These are phyloP conservation scores for Cryptosporidium bovis DNA, from an alignment of 169 alveolate genomes.

Conservation along the genomic window DNA sequence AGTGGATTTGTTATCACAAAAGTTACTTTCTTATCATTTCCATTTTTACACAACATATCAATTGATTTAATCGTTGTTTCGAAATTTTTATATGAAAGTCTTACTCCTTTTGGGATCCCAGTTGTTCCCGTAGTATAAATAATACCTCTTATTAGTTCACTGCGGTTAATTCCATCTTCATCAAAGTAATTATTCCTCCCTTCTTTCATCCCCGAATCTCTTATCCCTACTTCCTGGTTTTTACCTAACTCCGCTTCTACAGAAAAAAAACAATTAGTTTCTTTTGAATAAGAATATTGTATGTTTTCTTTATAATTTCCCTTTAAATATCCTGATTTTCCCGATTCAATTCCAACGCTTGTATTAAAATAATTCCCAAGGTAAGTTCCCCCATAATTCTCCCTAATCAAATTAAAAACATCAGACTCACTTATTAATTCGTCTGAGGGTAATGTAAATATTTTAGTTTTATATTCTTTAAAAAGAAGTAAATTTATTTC, in stretches of 20 bases:
- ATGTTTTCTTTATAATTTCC: background rate
- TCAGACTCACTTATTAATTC: background rate
- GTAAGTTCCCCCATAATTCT: background rate
- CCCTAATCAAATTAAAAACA: background rate
- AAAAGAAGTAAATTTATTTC: background rate
- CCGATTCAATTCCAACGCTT: background rate
- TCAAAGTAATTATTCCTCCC: background rate
- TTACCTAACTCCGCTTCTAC: background rate
- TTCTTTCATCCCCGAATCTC: background rate
- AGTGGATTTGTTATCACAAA: constrained; percentile 78
- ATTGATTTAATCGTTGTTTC: constrained; percentile 9
- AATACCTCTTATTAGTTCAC: constrained; percentile 18
- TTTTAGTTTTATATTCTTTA: background rate
- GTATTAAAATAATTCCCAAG: background rate
- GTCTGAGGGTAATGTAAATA: constrained; percentile 1
- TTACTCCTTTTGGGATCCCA: constrained; percentile 77
- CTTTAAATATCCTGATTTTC: background rate
- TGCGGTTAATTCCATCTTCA: background rate
- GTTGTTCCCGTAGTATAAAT: constrained; percentile 80
- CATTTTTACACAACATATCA: background rate
- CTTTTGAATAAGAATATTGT: background rate
- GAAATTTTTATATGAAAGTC: constrained; percentile 53
- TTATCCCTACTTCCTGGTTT: background rate
- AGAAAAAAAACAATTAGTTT: background rate
- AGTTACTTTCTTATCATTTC: constrained; percentile 2